Base-by-base conservation (phyloP, 2,329 filamentous ascomycete genomes). In the Botrytis sinoallii region DNA sequence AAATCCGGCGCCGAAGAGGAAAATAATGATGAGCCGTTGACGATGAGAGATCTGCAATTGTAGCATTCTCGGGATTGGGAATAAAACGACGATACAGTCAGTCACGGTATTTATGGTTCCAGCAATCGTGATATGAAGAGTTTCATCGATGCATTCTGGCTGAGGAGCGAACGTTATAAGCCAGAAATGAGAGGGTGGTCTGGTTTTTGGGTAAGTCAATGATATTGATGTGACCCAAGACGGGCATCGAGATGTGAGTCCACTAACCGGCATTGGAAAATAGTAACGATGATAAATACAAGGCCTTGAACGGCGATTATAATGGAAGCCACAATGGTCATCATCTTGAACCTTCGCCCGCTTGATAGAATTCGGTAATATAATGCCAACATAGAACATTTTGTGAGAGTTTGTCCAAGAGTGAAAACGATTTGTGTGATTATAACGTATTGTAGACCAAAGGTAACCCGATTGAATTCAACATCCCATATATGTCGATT, bases 41-140 rank as follows among this genome's bases (percentile, higher is more conserved):
- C 83, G 85, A 22, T 76, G 75, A 1, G 86, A 84, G 67, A 88
- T 80, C 67, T 85, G 82, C 1, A 87, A 79, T 35, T 80, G 79
- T 71, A 84, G 79, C 6, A 87, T 82, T 6, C 84, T 84, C 22
- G 82, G 82, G 66, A 88, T 83, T 0, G 87, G 87, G 4, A 89
- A 79, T 0, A 85, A 77, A 55, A 87, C 85, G 42, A 87, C 84
- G 25, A 86, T 78, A 61, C 90, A 84, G 79, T 91, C 88, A 18
- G 87, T 89, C 57, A 86, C 77, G 63, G 89, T 89, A 79, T 90
- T 90, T 73, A 89, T 84, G 40, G 86, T 85, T 6, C 88, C 87
- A 61, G 88, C 84, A 55, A 84, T 84, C 42, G 87, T 83, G 46
- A 88, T 82, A 72, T 88, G 86, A 1, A 82, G 81, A 6, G 85